A percentile compares a stretch with the other conserved stretches of the same genome.
These are phyloP conservation scores for Pythium brachiatum DNA, from an alignment of 352 stramenopile genomes.

Conservation along the genomic window DNA sequence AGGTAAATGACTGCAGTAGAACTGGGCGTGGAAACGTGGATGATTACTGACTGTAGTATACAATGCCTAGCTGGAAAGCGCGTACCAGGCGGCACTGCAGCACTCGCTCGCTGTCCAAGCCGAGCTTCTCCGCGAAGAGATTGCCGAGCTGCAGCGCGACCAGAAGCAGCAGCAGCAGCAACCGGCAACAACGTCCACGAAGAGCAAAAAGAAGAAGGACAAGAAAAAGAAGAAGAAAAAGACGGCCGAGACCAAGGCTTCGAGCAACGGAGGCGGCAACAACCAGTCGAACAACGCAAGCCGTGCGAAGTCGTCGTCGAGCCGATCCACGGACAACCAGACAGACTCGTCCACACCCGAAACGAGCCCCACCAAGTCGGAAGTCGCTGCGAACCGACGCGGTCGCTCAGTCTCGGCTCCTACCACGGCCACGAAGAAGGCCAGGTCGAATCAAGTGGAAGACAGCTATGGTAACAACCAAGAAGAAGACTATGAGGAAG, in stretches of 20 bases:
- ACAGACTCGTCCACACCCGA: conserved; percentile 16
- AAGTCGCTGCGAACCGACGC: conserved; percentile 1
- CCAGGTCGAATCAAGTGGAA: conserved; percentile 9
- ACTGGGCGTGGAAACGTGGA: no score
- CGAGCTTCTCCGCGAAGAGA: conserved; percentile 69
- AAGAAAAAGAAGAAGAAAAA: conserved; percentile 78
- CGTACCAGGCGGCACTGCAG: conserved; percentile 75
- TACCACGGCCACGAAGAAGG: conserved; percentile 3
- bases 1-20: conserved; percentile 44
- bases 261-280: neutral
- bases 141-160: conserved; percentile 61
- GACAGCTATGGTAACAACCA: conserved; percentile 6
- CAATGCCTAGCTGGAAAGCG: conserved; percentile 51
- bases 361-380: conserved; percentile 9
- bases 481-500: conserved; percentile 5
- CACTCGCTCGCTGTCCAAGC: conserved; percentile 73
- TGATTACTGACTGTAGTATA: conserved; percentile 11
- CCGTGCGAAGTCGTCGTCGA: neutral
- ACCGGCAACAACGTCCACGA: conserved; percentile 33
- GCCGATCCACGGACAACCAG: conserved; percentile 5
- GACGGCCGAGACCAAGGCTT: conserved; percentile 28
- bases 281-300: neutral
- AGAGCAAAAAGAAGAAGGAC: conserved; percentile 76
- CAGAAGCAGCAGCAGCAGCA: conserved; percentile 33
- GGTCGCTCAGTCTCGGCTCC: conserved; percentile 11